These are phyloP conservation scores for Spencermartinsiella ligniputridi DNA, from an alignment of 1,139 yeast species.

Conservation along the genomic window DNA sequence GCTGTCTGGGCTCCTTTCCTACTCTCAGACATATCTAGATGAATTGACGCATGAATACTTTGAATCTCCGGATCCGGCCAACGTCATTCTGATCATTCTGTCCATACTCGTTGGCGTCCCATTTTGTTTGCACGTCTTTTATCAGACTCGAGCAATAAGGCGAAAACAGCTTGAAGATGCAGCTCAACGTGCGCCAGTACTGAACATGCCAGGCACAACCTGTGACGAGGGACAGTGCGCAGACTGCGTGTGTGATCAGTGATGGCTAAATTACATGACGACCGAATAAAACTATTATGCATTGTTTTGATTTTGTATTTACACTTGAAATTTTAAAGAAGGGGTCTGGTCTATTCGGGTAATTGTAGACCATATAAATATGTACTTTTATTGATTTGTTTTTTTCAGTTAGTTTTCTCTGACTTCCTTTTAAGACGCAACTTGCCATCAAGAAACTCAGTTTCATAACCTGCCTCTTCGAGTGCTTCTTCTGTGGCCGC, in stretches of 20 bases:
- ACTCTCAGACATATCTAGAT: conserved; percentile 68
- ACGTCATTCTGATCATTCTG: conserved; percentile 46
- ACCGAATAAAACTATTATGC: neutral
- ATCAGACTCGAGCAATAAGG: conserved; percentile 47
- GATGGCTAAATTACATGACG: neutral
- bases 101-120: conserved; percentile 54
- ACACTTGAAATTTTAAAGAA: no score
- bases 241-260: conserved; percentile 21
- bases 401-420: no score
- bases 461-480: conserved; percentile 56
- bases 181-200: conserved; percentile 53
- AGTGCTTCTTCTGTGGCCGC: conserved; percentile 47
- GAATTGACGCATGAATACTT: conserved; percentile 61
- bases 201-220: conserved; percentile 43
- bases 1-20: conserved; percentile 71
- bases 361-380: no score
- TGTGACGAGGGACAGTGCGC: conserved; percentile 19
- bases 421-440: conserved; percentile 14
- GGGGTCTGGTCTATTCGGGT: no score
- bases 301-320: neutral
- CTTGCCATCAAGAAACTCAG: conserved; percentile 53
- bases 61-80: conserved; percentile 74
- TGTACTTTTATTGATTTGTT: no score
- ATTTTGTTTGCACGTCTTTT: conserved; percentile 50
- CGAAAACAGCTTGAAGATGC: conserved; percentile 57